Evolutionary conservation across 1,139 yeast species (phyloP).

Genomic region (Maudiozyma humilis): DNA sequence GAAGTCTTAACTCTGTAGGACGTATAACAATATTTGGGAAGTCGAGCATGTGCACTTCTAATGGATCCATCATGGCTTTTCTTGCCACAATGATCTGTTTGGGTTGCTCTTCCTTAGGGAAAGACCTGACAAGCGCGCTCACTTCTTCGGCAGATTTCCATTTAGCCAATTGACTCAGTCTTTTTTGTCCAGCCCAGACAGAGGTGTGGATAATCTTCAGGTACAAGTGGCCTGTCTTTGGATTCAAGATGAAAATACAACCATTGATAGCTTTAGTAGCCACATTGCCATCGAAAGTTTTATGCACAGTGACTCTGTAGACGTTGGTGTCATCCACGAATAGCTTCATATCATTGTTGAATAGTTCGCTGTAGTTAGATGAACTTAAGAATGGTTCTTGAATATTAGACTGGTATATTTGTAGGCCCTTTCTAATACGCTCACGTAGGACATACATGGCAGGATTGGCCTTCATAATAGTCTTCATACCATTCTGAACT

Average conservation of each 20-base stretch:
- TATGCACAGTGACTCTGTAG: slow-evolving; percentile 86
- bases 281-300: slow-evolving; percentile 86
- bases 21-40: slow-evolving; percentile 88
- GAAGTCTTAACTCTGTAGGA: slow-evolving; percentile 81
- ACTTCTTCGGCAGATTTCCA: slow-evolving; percentile 99
- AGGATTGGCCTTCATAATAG: slow-evolving; percentile 92
- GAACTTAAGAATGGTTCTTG: slow-evolving; percentile 89
- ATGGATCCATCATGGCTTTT: slow-evolving; percentile 86
- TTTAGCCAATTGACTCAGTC: slow-evolving; percentile 86
- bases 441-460: slow-evolving; percentile 88
- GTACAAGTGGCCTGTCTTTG: slow-evolving; percentile 81
- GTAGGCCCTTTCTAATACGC: slow-evolving; percentile 87
- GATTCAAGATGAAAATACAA: slow-evolving; percentile 81
- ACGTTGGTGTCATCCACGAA: slow-evolving; percentile 91
- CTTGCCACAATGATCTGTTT: slow-evolving; percentile 84
- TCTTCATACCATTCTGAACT: slow-evolving; percentile 85
- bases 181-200: slow-evolving; percentile 96
- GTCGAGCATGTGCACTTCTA: slow-evolving; percentile 94
- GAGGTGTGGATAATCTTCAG: slow-evolving; percentile 87
- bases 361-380: slow-evolving; percentile 80
- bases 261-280: slow-evolving; percentile 94
- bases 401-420: slow-evolving; percentile 86
- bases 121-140: slow-evolving; percentile 78
- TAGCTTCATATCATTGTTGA: slow-evolving; percentile 72
- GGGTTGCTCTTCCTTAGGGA: slow-evolving; percentile 93